Base-by-base conservation (phyloP, 2,329 filamentous ascomycete genomes). In the Cladosporium cucumerinum region DNA sequence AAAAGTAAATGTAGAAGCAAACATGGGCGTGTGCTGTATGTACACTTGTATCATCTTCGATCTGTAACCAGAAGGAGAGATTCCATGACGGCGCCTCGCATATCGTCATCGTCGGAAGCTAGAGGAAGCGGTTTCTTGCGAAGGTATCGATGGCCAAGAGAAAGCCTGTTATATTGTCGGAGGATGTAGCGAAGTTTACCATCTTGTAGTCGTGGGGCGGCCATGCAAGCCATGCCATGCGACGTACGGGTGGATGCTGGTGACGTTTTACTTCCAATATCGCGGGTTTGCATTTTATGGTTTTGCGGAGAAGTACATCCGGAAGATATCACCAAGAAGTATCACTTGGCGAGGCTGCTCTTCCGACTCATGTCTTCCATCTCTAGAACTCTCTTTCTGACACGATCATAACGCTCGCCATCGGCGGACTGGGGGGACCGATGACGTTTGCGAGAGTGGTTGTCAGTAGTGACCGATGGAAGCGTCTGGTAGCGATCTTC, bases 281-380 rank as follows among this genome's bases (percentile, higher is more conserved):
- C 6, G 51, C 51, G 51, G 51, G 28, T 32, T 54, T 32, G 51
- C 7, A 11, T 8, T 54, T 52, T 54, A 21, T n/a, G 30, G 28
- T 54, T 54, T 54, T 28, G 51, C 51, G 51, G 51, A 54, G 51
- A 54, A 54, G 26, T 54, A 54, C 51, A 28, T 54, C 7, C 51
- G 25, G 21, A 18, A 2, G 14, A 23, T 39, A 39, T 16, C 7
- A 54, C 51, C 18, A 11, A 32, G 18, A 28, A 30, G 51, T 54
- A 23, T 54, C 51, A 21, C 51, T 54, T 54, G 51, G 51, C 28
- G 14, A 18, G 21, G 51, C 32, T 28, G 28, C 3, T 51, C 48
- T 54, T 54, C 28, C 51, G 39, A 46, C 39, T 46, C 39, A 54
- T 30, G 26, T 18, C 25, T 21, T 4, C 39, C 3, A 18, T 21